A percentile compares a stretch with the other conserved stretches of the same genome.
These are phyloP conservation scores for Epichloe brachyelytri DNA, from an alignment of 2,329 filamentous ascomycete genomes.

Conservation along the genomic window DNA sequence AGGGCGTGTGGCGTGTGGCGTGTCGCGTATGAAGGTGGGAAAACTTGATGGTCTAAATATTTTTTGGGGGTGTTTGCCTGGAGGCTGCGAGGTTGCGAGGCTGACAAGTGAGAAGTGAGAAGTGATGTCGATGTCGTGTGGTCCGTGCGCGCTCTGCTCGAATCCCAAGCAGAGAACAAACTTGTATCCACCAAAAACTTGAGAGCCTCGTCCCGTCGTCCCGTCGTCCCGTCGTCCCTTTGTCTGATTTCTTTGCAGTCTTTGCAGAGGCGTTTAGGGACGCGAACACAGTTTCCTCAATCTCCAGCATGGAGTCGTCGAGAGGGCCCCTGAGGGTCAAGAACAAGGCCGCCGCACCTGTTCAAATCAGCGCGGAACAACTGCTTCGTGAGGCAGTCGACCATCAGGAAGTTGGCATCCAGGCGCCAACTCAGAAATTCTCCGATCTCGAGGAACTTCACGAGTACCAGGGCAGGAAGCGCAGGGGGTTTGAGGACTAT, in stretches of 20 bases:
- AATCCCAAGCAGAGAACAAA: background rate
- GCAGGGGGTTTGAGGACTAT: conserved; percentile 97
- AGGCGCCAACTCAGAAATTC: conserved; percentile 88
- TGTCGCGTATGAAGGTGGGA: background rate
- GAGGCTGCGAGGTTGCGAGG: conserved; percentile 13
- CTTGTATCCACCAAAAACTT: conserved; percentile 1
- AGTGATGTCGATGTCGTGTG: conserved; percentile 10
- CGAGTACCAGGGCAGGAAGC: conserved; percentile 90
- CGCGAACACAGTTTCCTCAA: background rate
- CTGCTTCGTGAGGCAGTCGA: conserved; percentile 94
- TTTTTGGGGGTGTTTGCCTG: background rate
- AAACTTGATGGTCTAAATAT: conserved; percentile 8
- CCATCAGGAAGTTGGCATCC: conserved; percentile 75
- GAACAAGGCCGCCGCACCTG: conserved; percentile 88
- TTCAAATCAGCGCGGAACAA: conserved; percentile 93
- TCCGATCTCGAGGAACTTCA: conserved; percentile 95
- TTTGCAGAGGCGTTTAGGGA: background rate
- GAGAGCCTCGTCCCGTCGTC: background rate
- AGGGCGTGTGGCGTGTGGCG: background rate
- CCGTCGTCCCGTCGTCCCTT: conserved; percentile 9
- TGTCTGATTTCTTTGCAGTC: background rate
- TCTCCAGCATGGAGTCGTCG: conserved; percentile 64
- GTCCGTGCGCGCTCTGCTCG: conserved; percentile 6
- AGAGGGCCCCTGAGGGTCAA: conserved; percentile 96
- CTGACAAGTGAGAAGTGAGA: conserved; percentile 10